Conservation (phyloP, 768 basidiomycete genomes). For the Tulasnella sp. region DNA sequence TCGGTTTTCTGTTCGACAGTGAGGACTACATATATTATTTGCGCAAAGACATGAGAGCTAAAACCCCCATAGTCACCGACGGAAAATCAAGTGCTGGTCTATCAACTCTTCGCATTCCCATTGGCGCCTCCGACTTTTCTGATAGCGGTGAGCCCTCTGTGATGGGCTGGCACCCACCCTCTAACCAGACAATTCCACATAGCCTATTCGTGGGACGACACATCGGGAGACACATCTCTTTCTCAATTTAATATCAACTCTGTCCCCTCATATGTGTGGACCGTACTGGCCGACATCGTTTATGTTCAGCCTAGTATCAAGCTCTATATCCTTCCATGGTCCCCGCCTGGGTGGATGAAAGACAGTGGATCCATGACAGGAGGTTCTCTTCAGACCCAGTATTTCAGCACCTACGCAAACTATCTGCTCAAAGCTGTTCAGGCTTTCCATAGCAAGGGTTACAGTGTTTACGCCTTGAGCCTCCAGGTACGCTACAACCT, state of each 20-base stretch:
- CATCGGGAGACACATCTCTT: slow-evolving; percentile 56
- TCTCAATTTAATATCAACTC: slow-evolving; percentile 52
- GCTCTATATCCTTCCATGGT: slow-evolving; percentile 70
- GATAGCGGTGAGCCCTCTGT: slow-evolving; percentile 40
- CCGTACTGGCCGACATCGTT: slow-evolving; percentile 60
- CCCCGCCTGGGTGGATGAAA: slow-evolving; percentile 81
- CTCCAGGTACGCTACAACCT: slow-evolving; percentile 43
- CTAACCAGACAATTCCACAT: not conserved
- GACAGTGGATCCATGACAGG: slow-evolving; percentile 38
- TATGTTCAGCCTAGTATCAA: slow-evolving; percentile 51
- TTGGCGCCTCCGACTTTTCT: slow-evolving; percentile 75
- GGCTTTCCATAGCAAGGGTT: slow-evolving; percentile 59
- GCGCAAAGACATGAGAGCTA: not conserved
- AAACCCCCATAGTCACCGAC: slow-evolving; percentile 45
- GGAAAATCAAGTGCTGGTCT: slow-evolving; percentile 61
- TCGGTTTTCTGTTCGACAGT: slow-evolving; percentile 57
- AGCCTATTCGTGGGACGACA: slow-evolving; percentile 65
- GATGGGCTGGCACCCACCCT: not conserved
- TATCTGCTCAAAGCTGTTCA: slow-evolving; percentile 73
- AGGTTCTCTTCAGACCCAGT: not conserved
- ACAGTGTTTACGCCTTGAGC: slow-evolving; percentile 57
- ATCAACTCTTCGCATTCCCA: slow-evolving; percentile 51
- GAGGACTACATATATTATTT: slow-evolving; percentile 15
- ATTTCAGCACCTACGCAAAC: slow-evolving; percentile 36
- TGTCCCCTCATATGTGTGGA: slow-evolving; percentile 60